A percentile compares a stretch with the other conserved stretches of the same genome.
Evolutionary conservation across 805 yeast genomes (phyloP).

Genomic region (Metschnikowia borealis): DNA sequence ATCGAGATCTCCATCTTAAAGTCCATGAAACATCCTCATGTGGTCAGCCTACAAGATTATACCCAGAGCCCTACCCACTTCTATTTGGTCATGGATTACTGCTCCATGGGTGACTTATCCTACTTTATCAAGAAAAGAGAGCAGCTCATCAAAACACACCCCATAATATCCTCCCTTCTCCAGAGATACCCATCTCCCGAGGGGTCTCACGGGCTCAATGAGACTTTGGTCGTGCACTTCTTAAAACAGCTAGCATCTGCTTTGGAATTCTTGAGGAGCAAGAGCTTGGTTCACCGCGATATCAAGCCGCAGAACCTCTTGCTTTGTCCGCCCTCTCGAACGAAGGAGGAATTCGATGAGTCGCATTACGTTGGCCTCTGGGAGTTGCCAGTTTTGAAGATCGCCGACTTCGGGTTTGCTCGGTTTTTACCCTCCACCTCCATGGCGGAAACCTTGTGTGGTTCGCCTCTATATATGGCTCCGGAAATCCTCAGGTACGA

Average conservation of each 20-base stretch:
- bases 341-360: conserved; percentile 55
- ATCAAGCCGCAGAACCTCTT: conserved; percentile 89
- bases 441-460: conserved; percentile 95
- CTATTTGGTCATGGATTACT: conserved; percentile 92
- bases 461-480: conserved; percentile 97
- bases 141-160: conserved; percentile 70
- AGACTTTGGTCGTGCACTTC: conserved; percentile 75
- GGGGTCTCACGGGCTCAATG: conserved; percentile 74
- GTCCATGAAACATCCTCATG: conserved; percentile 87
- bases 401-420: conserved; percentile 98
- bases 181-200: conserved; percentile 81
- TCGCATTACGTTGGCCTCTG: conserved; percentile 70
- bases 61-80: conserved; percentile 73
- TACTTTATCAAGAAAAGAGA: conserved; percentile 76
- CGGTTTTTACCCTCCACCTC: conserved; percentile 89
- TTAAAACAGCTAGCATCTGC: conserved; percentile 84
- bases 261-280: conserved; percentile 71
- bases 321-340: conserved; percentile 75
- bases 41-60: conserved; percentile 82
- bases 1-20: conserved; percentile 87
- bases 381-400: conserved; percentile 85
- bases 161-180: conserved; percentile 70
- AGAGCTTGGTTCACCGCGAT: conserved; percentile 89
- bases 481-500: conserved; percentile 94
- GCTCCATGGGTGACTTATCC: conserved; percentile 91